phyloP scores from a whole-genome alignment of 306 rosid genomes.

The Medicago arabica region DNA sequence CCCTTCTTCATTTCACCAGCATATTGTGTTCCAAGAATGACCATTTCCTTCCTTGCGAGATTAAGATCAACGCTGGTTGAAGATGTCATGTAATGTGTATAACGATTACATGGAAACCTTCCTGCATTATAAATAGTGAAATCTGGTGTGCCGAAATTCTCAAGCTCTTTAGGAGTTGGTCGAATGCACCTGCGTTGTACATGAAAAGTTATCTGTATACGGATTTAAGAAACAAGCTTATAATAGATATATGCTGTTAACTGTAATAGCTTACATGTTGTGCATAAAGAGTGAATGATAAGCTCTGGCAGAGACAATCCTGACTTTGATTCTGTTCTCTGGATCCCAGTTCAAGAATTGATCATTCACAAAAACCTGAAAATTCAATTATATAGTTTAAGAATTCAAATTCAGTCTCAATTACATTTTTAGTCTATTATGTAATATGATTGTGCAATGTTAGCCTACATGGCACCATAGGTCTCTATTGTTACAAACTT shows the following conservation, averaged over 20 bases:
- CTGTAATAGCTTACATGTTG: conserved; percentile 74
- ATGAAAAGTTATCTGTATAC: not conserved
- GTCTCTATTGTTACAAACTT: no score
- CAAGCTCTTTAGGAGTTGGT: conserved; percentile 77
- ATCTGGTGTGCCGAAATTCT: conserved; percentile 85
- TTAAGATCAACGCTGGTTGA: conserved; percentile 85
- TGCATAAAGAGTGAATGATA: conserved; percentile 96
- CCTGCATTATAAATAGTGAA: conserved; percentile 95
- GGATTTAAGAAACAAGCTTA: no score
- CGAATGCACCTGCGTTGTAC: conserved; percentile 78
- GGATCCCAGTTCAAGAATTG: conserved; percentile 95
- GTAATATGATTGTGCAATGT: no score
- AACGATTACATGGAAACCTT: conserved; percentile 89
- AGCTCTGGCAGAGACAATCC: conserved; percentile 93
- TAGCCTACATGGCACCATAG: no score
- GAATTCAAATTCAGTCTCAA: not conserved
- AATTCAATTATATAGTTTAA: not conserved
- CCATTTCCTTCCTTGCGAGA: conserved; percentile 91
- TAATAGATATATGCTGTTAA: no score
- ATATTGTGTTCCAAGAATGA: conserved; percentile 91
- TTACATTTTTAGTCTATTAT: not conserved
- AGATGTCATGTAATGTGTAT: conserved; percentile 93
- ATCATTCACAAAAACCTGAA: conserved; percentile 89
- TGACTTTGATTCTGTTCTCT: conserved; percentile 81
- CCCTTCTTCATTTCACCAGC: conserved; percentile 99